Conservation (phyloP, 2,329 filamentous ascomycete species). For the Ceratocystis cacaofunesta region DNA sequence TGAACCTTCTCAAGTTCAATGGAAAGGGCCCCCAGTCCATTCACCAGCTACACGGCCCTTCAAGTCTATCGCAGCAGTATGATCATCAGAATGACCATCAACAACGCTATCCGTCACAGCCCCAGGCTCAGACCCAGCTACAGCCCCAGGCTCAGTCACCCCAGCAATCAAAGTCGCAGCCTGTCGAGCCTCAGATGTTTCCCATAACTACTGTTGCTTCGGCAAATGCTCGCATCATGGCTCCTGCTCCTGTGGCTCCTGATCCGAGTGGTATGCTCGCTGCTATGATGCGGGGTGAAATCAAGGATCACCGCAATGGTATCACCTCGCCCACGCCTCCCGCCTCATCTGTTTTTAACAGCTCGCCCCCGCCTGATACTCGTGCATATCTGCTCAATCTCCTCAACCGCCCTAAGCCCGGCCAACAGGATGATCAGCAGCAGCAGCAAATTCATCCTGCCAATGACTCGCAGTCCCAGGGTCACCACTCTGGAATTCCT, state of each 20-base stretch:
- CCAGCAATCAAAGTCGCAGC: conserved; percentile 20
- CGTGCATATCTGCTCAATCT: conserved; percentile 77
- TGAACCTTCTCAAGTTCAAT: conserved; percentile 49
- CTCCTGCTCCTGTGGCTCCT: conserved; percentile 40
- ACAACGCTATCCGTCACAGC: conserved; percentile 19
- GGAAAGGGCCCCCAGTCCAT: conserved; percentile 23
- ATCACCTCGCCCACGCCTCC: conserved; percentile 19
- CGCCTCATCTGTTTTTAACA: conserved; percentile 30
- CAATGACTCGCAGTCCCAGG: conserved; percentile 18
- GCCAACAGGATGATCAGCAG: conserved; percentile 37
- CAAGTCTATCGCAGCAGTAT: conserved; percentile 22
- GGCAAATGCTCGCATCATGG: conserved; percentile 32
- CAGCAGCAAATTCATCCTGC: conserved; percentile 25
- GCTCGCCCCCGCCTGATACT: conserved; percentile 49
- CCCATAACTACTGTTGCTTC: conserved; percentile 24
- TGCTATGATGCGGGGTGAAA: conserved; percentile 45
- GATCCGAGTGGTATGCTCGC: conserved; percentile 44
- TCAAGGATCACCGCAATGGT: conserved; percentile 23
- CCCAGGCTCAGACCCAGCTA: conserved; percentile 19
- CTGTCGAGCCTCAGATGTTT: conserved; percentile 20
- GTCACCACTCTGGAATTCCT: conserved; percentile 13
- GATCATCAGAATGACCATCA: conserved; percentile 21
- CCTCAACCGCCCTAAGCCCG: conserved; percentile 62
- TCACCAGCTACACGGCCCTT: conserved; percentile 20
- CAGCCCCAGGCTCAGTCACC: conserved; percentile 17